Evolutionary conservation across 306 rosid genomes (phyloP).

Genomic region (Herpetospermum pedunculosum): DNA sequence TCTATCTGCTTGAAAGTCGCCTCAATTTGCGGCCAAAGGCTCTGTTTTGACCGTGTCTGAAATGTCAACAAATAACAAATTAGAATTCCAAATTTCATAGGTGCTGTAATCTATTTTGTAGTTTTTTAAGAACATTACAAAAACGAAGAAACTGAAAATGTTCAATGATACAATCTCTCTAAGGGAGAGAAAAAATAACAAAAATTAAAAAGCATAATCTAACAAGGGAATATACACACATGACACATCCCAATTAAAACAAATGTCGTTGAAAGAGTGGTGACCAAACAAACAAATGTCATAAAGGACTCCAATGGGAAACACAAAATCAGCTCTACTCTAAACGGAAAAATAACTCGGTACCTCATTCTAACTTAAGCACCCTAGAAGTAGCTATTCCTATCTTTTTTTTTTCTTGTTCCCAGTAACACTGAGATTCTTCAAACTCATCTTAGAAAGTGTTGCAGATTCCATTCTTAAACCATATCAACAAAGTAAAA

Average conservation of each 20-base stretch:
- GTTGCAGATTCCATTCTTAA: too few relatives aligned
- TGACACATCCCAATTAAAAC: too few relatives aligned
- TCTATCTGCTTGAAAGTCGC: constrained; percentile 79
- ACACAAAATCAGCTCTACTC: too few relatives aligned
- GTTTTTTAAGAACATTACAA: background rate
- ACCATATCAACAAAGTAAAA: too few relatives aligned
- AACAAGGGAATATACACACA: too few relatives aligned
- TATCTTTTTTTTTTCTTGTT: background rate
- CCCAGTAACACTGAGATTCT: background rate
- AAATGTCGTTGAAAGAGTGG: too few relatives aligned
- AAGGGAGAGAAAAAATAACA: background rate
- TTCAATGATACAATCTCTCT: too few relatives aligned
- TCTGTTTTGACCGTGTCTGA: constrained; percentile 58
- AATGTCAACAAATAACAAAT: constrained; percentile 13
- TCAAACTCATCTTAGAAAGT: background rate
- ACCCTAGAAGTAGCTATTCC: background rate
- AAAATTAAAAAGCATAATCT: background rate
- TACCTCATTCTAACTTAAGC: background rate
- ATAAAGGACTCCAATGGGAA: too few relatives aligned
- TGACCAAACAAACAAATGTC: too few relatives aligned
- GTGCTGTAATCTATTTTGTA: background rate
- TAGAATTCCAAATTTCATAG: background rate
- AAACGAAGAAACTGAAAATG: background rate
- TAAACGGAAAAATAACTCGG: background rate
- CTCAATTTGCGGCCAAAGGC: constrained; percentile 82